Conservation (phyloP, 768 basidiomycete genomes). For the Phanerochaete sordida region DNA sequence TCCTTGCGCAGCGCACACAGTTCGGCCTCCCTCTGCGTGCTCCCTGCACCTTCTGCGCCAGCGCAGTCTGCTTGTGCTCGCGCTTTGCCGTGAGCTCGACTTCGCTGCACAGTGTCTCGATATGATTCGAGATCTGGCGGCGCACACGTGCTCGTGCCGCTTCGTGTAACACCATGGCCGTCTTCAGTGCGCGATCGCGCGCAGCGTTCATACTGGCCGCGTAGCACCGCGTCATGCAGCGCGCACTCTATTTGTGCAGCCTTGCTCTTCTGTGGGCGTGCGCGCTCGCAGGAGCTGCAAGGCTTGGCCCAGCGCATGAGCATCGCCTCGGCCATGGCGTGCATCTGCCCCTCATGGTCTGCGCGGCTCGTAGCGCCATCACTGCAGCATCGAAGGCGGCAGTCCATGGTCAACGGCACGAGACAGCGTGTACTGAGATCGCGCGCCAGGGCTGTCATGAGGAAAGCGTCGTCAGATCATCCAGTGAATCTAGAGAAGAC, state of each 20-base stretch:
- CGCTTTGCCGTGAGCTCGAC: neutral
- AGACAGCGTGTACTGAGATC: no score
- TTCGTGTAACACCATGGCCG: neutral
- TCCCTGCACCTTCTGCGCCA: neutral
- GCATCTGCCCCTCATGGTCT: slow-evolving; percentile 16
- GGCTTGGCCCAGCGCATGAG: slow-evolving; percentile 1
- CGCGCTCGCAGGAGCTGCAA: slow-evolving; percentile 1
- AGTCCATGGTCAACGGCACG: no score
- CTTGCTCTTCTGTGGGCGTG: slow-evolving; percentile 25
- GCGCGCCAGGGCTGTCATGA: no score
- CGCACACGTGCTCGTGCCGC: slow-evolving; percentile 10
- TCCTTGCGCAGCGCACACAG: neutral
- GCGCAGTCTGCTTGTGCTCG: neutral
- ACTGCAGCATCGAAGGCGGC: no score
- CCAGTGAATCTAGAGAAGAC: no score
- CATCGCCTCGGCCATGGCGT: slow-evolving; percentile 9
- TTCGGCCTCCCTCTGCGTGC: neutral
- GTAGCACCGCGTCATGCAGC: neutral
- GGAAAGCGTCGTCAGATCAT: no score
- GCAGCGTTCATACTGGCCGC: slow-evolving; percentile 32
- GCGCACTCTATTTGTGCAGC: slow-evolving; percentile 15
- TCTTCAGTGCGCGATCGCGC: neutral
- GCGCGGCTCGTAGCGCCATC: slow-evolving; percentile 35
- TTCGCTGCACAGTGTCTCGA: neutral
- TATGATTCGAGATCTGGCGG: slow-evolving; percentile 4